A percentile compares a stretch with the other conserved stretches of the same genome.
Conservation (phyloP, 2,329 filamentous ascomycete species). For the Cryphonectria naterciae region DNA sequence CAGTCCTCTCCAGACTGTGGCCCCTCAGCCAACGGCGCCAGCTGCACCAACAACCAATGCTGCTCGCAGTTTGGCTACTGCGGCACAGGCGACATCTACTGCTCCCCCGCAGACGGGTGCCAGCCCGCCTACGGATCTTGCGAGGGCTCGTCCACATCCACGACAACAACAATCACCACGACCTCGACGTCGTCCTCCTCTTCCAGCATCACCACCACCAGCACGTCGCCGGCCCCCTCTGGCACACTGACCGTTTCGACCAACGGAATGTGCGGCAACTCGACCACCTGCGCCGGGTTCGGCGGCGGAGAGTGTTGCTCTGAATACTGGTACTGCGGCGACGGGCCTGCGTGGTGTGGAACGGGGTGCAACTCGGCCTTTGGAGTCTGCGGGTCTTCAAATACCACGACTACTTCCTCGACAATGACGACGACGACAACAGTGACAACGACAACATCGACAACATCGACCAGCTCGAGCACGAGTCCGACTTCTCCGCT, state of each 20-base stretch:
- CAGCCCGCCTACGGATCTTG: conserved; percentile 9
- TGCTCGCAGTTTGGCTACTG: conserved; percentile 23
- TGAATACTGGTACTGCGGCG: conserved; percentile 14
- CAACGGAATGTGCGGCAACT: conserved; percentile 20
- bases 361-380: conserved; percentile 5
- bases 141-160: conserved; percentile 1
- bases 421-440: conserved; percentile 5
- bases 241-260: conserved; percentile 3
- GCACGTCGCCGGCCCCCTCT: background rate
- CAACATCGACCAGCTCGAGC: conserved; percentile 7
- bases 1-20: conserved; percentile 16
- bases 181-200: background rate
- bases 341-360: conserved; percentile 3
- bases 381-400: conserved; percentile 11
- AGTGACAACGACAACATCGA: background rate
- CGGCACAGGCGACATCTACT: conserved; percentile 13
- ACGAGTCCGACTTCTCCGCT: conserved; percentile 7
- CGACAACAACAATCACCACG: too few relatives aligned
- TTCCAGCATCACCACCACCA: background rate
- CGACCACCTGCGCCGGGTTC: conserved; percentile 6
- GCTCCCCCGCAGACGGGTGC: conserved; percentile 8
- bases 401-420: background rate
- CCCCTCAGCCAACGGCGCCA: conserved; percentile 17
- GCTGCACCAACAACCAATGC: conserved; percentile 21
- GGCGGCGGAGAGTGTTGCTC: conserved; percentile 12